Conservation (phyloP, 179 eudicot species). For the Pouteria campechiana region DNA sequence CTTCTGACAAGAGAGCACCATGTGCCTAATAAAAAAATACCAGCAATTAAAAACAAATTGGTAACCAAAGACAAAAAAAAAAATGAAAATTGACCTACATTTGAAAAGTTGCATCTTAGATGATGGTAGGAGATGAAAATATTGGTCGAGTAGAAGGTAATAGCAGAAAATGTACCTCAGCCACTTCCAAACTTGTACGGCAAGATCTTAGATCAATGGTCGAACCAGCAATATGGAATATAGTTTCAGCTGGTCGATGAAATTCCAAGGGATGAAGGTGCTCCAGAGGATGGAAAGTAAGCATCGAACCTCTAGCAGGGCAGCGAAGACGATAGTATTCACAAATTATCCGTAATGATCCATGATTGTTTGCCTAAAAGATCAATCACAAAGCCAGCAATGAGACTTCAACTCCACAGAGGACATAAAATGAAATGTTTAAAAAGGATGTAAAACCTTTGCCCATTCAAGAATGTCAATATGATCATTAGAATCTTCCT, state of each 20-base stretch:
- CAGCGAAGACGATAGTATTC: slow-evolving; percentile 57
- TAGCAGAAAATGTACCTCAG: slow-evolving; percentile 45
- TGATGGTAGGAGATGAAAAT: too few relatives aligned
- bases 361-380: slow-evolving; percentile 65
- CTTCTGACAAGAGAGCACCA: slow-evolving; percentile 61
- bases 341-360: slow-evolving; percentile 81
- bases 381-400: neutral
- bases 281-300: slow-evolving; percentile 81
- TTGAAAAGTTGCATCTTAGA: neutral
- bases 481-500: slow-evolving; percentile 53
- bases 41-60: neutral
- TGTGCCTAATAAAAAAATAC: slow-evolving; percentile 37
- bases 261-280: slow-evolving; percentile 85
- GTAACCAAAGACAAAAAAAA: slow-evolving; percentile 1
- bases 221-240: slow-evolving; percentile 46
- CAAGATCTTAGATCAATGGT: slow-evolving; percentile 57
- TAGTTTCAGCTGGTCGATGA: slow-evolving; percentile 55
- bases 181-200: slow-evolving; percentile 62
- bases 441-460: slow-evolving; percentile 39
- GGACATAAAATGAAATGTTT: neutral
- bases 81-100: slow-evolving; percentile 1
- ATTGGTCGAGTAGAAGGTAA: neutral
- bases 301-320: slow-evolving; percentile 67
- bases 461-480: slow-evolving; percentile 93
- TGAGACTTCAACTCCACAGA: neutral